phyloP scores from a whole-genome alignment of 768 basidiomycete species.

The Suillus subluteus region DNA sequence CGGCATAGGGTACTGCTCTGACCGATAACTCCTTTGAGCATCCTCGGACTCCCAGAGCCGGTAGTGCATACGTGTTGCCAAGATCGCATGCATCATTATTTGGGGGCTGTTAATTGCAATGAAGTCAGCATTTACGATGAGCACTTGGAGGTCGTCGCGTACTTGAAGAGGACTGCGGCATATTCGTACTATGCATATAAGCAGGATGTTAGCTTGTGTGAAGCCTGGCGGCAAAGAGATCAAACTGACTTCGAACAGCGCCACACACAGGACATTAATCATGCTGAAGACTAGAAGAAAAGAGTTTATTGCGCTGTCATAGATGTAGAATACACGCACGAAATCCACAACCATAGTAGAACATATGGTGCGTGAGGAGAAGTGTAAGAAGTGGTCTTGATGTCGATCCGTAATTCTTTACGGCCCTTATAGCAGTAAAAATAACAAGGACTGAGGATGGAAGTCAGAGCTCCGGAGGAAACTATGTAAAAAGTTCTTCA shows the following conservation, averaged over 20 bases:
- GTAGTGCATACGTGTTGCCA: slow-evolving; percentile 4
- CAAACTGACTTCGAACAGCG: background rate
- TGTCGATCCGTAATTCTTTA: background rate
- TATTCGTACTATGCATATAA: background rate
- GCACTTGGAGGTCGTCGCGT: background rate
- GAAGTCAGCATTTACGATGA: background rate
- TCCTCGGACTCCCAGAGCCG: background rate
- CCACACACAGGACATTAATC: background rate
- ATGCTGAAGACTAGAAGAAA: background rate
- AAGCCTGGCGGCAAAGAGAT: background rate
- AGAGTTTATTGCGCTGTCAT: background rate
- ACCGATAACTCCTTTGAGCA: background rate
- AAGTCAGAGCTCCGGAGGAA: background rate
- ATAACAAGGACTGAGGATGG: background rate
- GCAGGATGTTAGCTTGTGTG: background rate
- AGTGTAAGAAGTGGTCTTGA: background rate
- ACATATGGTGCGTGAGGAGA: background rate
- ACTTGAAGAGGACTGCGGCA: background rate
- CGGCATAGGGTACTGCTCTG: background rate
- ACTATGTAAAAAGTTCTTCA: background rate
- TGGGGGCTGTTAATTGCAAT: background rate
- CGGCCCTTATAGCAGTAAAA: background rate
- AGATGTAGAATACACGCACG: background rate
- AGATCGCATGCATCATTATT: background rate
- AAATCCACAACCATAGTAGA: background rate